Evolutionary conservation across 176 grass and related monocot species (phyloP).

Genomic region (Carex scoparia): DNA sequence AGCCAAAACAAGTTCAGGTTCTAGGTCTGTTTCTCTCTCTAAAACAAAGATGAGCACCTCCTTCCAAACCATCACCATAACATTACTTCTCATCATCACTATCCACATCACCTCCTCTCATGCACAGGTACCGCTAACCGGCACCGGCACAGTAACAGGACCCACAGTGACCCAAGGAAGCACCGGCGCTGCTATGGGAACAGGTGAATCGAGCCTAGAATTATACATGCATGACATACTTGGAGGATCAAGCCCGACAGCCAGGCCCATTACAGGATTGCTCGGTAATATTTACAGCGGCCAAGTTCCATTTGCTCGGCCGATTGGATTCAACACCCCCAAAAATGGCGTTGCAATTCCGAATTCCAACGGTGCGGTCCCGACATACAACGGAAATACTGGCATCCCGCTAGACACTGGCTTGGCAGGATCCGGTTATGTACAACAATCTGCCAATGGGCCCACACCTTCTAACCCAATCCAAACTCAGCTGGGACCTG

Average conservation of each 20-base stretch:
- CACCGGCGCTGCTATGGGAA: not conserved
- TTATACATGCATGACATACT: constrained; percentile 74
- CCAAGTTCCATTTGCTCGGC: constrained; percentile 62
- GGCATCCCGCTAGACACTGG: constrained; percentile 65
- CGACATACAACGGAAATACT: constrained; percentile 47
- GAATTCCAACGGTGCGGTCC: constrained; percentile 48
- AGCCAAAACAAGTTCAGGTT: not conserved
- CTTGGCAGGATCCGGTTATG: constrained; percentile 38
- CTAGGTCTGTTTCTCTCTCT: not conserved
- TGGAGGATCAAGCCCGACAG: constrained; percentile 56
- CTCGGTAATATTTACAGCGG: constrained; percentile 67
- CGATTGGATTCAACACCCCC: constrained; percentile 50
- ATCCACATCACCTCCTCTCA: constrained; percentile 30
- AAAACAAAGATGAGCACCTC: constrained; percentile 26
- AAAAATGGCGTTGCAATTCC: constrained; percentile 55
- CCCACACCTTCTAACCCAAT: constrained; percentile 15
- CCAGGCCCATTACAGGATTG: constrained; percentile 56
- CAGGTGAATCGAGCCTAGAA: constrained; percentile 37
- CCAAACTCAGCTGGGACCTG: constrained; percentile 52
- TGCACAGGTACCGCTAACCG: constrained; percentile 41
- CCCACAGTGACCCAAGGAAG: constrained; percentile 23
- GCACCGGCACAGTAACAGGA: constrained; percentile 20
- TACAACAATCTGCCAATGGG: constrained; percentile 31
- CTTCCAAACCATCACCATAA: constrained; percentile 17
- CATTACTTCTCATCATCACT: constrained; percentile 23